These are phyloP conservation scores for Benincasa hispida DNA, from an alignment of 306 rosid genomes.

Conservation along the genomic window DNA sequence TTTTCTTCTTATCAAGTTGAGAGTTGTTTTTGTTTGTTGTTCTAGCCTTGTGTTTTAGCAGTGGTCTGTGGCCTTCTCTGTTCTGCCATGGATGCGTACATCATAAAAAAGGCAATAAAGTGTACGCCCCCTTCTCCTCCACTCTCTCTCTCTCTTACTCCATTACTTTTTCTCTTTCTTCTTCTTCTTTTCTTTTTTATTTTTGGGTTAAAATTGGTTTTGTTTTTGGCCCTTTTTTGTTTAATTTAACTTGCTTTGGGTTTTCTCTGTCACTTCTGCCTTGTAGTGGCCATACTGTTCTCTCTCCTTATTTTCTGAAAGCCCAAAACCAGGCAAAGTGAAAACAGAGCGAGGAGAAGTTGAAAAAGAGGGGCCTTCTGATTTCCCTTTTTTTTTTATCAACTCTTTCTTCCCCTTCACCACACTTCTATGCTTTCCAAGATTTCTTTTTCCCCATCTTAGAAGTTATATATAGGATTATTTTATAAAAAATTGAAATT, in stretches of 20 bases:
- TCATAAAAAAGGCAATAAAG: conserved; percentile 36
- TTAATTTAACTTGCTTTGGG: background rate
- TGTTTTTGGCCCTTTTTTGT: background rate
- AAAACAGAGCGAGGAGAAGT: background rate
- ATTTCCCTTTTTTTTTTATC: background rate
- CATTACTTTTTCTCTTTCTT: background rate
- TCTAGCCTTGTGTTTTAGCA: conserved; percentile 26
- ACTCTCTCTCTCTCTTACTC: conserved; percentile 3
- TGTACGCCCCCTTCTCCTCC: conserved; percentile 23
- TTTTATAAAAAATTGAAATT: too few species aligned
- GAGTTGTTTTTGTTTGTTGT: background rate
- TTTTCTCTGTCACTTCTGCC: background rate
- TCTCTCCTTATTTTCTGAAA: background rate
- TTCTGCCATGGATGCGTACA: conserved; percentile 51
- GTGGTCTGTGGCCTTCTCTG: conserved; percentile 21
- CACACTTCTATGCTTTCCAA: too few species aligned
- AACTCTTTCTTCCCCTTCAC: too few species aligned
- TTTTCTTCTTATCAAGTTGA: background rate
- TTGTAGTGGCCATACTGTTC: conserved; percentile 5
- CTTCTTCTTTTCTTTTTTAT: background rate
- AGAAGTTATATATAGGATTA: too few species aligned
- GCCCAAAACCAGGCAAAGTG: background rate
- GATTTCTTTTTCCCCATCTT: too few species aligned
- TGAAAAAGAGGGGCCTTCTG: background rate
- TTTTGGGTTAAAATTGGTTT: background rate